Evolutionary conservation across 2,329 filamentous ascomycete species (phyloP), one percentile per base, ranked within the genome.

Genomic region (Xylariaceae sp.): DNA sequence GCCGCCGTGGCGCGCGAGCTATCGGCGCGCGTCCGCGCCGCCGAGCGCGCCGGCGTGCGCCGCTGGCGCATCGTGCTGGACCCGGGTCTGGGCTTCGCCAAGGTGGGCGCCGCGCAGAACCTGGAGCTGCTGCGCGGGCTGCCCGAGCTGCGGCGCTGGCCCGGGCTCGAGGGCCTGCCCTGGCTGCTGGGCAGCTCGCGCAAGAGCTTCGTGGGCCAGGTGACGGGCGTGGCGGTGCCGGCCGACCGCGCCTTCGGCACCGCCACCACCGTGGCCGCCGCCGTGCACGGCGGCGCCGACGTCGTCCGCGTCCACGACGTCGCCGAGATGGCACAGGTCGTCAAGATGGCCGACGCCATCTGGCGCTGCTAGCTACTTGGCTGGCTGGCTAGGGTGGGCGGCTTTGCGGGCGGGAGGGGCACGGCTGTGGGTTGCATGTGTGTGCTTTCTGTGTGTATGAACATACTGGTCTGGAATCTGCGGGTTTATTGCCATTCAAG

Each of bases 31-130:
- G 72, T 96, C 5, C 64, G 64, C 0, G 84, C 76, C 2, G 92
- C 92, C 15, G 71, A 93, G 57, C 70, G 66, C 11, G 88, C 87
- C 0, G 92, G 92, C 1, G 75, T 98, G 27, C 73, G 85, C 4
- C 80, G 89, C 31, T 98, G 92, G 92, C 83, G 90, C 44, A 93
- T 98, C 44, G 79, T 96, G 21, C 75, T 96, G 2, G 92, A 98
- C 55, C 92, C 92, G 0, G 92, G 92, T 0, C 75, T 98, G 19
- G 92, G 92, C 0, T 98, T 98, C 55, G 88, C 92, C 36, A 98
- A 98, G 65, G 80, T 76, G 1, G 68, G 71, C 34, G 67, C 13
- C 8, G 21, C 72, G 25, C 87, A 95, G 56, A 95, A 95, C 57
- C 63, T 95, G 3, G 78, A 87, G 47, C 63, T 98, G 3, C 64